Percentiles rank a stretch among this genome's conserved stretches.
phyloP scores from a whole-genome alignment of 495 filamentous ascomycete genomes.

The Ramalina peruviana region DNA sequence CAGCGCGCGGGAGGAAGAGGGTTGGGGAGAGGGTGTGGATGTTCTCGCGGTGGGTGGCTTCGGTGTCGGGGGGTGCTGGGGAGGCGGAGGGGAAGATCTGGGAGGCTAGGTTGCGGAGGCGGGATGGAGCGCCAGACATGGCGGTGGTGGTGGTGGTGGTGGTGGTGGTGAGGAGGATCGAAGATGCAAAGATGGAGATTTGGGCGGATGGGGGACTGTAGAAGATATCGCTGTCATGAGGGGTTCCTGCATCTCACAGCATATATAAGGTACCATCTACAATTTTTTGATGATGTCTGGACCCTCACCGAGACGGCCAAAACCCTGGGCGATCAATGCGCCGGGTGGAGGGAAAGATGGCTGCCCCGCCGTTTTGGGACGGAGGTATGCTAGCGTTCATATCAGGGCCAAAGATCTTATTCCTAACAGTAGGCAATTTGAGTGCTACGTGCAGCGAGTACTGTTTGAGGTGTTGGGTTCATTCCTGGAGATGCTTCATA shows the following conservation, averaged over 20 bases:
- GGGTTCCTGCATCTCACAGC: too few relatives aligned
- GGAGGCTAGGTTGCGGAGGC: constrained; percentile 47
- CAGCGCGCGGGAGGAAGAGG: constrained; percentile 76
- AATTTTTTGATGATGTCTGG: too few relatives aligned
- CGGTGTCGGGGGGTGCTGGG: constrained; percentile 18
- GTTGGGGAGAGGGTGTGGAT: constrained; percentile 79
- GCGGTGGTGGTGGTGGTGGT: too few relatives aligned
- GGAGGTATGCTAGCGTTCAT: too few relatives aligned
- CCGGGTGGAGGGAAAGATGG: too few relatives aligned
- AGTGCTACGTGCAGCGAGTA: too few relatives aligned
- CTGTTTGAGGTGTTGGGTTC: not conserved
- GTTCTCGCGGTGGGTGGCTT: constrained; percentile 42
- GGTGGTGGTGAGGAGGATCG: not conserved
- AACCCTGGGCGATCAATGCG: too few relatives aligned
- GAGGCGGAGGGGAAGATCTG: constrained; percentile 39
- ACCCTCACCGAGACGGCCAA: too few relatives aligned
- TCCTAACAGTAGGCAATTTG: not conserved
- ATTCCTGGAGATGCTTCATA: not conserved
- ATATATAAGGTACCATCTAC: too few relatives aligned
- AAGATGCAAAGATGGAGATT: not conserved
- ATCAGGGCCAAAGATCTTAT: too few relatives aligned
- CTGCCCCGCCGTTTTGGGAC: too few relatives aligned
- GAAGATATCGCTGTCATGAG: too few relatives aligned
- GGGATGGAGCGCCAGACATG: constrained; percentile 42
- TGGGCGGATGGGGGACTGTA: not conserved